Base-by-base conservation (phyloP, 805 yeast species). In the Metschnikowia similis region DNA sequence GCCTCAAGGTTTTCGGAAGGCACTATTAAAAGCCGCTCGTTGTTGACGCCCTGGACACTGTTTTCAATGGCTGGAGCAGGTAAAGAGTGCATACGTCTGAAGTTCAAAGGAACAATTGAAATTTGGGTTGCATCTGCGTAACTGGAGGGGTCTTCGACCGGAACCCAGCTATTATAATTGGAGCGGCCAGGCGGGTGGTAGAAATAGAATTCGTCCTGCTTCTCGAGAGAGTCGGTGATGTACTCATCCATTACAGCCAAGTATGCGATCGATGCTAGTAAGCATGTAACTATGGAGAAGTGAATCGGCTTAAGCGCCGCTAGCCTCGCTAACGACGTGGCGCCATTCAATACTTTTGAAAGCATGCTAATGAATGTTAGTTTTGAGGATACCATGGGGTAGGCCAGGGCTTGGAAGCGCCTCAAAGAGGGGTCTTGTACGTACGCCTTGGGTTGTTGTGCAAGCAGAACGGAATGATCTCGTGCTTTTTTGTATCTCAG, bases 271-370 rank as follows among this genome's bases (percentile, higher is more conserved):
- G 96, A 85, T 2, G 96, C 94, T 37, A 89, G 65, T 44, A 90
- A 69, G 11, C 92, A 77, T 6, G 89, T 79, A 49, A 81, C 61
- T 42, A 89, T 81, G 47, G 91, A 83, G 48, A 89, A 79, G 67
- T 91, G 98, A 57, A 92, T 88, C 14, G 99, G 99, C 62, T 84
- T 79, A 52, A 80, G 79, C 11, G 96, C 94, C 47, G 92, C 81
- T 21, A 77, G 65, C 50, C 71, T 72, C 41, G 87, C 85, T 47
- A 82, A 59, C 39, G 69, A 65, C 48, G 70, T 56, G 26, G 71
- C 66, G 48, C 64, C 64, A 54, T 59, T 58, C 50, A 67, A 66
- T 53, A 70, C 55, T 41, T 58, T 54, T 48, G 61, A 55, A 53
- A 67, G 65, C 73, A 69, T 69, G 36, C 56, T 53, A 21, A 28